These are phyloP conservation scores for Amoeboradix gromovi DNA, from an alignment of 371 early-diverging fungal species.

Conservation along the genomic window DNA sequence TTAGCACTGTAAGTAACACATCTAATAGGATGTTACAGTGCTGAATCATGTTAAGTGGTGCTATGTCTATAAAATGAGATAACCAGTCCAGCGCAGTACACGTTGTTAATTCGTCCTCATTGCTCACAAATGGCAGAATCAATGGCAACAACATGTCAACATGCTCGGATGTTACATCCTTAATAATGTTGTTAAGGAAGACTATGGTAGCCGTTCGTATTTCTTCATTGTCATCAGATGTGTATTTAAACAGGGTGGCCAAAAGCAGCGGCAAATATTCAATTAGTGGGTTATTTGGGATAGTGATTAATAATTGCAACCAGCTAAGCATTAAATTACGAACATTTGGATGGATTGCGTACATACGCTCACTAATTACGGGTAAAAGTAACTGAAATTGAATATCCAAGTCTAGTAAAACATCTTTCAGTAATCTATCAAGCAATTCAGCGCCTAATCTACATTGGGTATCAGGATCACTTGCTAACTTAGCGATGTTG, in stretches of 20 bases:
- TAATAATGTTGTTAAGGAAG: too few relatives aligned
- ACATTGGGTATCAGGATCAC: conserved; percentile 51
- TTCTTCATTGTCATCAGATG: conserved; percentile 54
- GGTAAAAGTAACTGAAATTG: conserved; percentile 56
- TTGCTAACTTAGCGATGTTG: conserved; percentile 20
- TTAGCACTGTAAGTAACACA: too few relatives aligned
- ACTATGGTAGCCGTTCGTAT: conserved; percentile 43
- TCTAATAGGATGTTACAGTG: too few relatives aligned
- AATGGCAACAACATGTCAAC: too few relatives aligned
- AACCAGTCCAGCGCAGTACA: too few relatives aligned
- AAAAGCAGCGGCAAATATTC: conserved; percentile 54
- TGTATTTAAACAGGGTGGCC: conserved; percentile 47
- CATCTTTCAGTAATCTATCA: conserved; percentile 63
- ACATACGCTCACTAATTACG: conserved; percentile 50
- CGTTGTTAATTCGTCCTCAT: too few relatives aligned
- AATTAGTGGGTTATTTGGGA: conserved; percentile 64
- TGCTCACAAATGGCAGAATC: too few relatives aligned
- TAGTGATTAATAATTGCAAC: conserved; percentile 52
- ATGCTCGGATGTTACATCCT: too few relatives aligned
- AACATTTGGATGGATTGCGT: conserved; percentile 46
- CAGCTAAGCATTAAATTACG: conserved; percentile 69
- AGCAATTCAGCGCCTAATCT: conserved; percentile 61
- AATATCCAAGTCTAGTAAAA: conserved; percentile 52
- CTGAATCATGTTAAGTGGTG: too few relatives aligned
- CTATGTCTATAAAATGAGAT: too few relatives aligned